These are phyloP conservation scores for Petasospora fabianii DNA, from an alignment of 1,139 yeast genomes.

Conservation along the genomic window DNA sequence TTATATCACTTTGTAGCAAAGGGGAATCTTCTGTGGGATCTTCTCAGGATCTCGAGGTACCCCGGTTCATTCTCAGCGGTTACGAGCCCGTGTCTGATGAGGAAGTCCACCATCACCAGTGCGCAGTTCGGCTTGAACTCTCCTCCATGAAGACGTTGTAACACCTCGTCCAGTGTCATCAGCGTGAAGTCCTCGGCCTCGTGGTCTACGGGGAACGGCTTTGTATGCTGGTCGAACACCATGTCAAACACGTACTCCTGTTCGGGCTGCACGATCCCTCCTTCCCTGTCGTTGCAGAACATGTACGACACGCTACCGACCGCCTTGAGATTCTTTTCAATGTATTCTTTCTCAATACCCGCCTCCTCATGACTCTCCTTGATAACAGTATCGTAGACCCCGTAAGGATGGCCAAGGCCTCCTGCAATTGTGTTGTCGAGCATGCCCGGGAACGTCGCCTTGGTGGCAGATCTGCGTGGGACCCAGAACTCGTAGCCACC, in stretches of 20 bases:
- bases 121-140: conserved; percentile 92
- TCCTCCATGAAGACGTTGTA: conserved; percentile 42
- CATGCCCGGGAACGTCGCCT: conserved; percentile 87
- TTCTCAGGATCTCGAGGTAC: conserved; percentile 51
- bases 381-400: conserved; percentile 68
- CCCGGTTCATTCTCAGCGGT: conserved; percentile 60
- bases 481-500: conserved; percentile 69
- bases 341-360: conserved; percentile 56
- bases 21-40: conserved; percentile 67
- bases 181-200: conserved; percentile 76
- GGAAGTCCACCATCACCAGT: conserved; percentile 72
- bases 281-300: conserved; percentile 34
- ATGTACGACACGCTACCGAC: conserved; percentile 69
- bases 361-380: conserved; percentile 94
- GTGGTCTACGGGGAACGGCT: conserved; percentile 77
- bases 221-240: conserved; percentile 44
- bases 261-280: conserved; percentile 78
- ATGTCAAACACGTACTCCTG: conserved; percentile 79
- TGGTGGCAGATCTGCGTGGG: conserved; percentile 71
- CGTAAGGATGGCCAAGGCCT: conserved; percentile 81
- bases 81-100: conserved; percentile 74
- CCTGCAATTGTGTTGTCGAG: conserved; percentile 95
- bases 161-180: conserved; percentile 56
- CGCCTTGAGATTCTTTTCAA: conserved; percentile 40
- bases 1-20: conserved; percentile 53